Evolutionary conservation across 2,329 filamentous ascomycete species (phyloP), one percentile per base, ranked within the genome.

Genomic region (Cercospora sp.): DNA sequence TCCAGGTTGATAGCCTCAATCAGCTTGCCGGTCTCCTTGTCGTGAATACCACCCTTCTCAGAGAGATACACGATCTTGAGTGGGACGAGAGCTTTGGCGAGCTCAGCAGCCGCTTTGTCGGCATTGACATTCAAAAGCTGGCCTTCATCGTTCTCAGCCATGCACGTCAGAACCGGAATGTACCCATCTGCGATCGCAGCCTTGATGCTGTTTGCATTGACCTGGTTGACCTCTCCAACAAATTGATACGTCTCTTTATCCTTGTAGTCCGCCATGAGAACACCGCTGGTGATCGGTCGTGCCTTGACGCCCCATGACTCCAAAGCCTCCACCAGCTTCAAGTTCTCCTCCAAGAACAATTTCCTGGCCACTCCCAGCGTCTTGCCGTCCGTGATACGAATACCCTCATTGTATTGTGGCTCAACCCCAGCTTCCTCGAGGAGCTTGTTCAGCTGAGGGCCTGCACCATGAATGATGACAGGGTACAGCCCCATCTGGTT

Each of bases 1-100:
- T 99, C 95, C 67, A 99, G 85, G 82, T 98, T 98, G 82, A 98
- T 98, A 68, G 91, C 92, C 5, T 94, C 97, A 77, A 98, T 98
- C 84, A 97, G 97, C 84, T 94, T 90, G 68, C 91, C 91, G n/a
- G 90, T 92, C 71, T 97, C 92, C 68, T 93, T 94, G 78, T 98
- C 93, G 82, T 97, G 97, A 37, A 99, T 83, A 7, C 94, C 95
- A 61, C 95, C 95, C 86, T 98, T 98, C 83, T 99, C 95, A 5
- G 93, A 96, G n/a, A 98, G 86, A 80, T 97, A 99, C 69, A 99
- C 94, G 70, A 98, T 94, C 88, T 99, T 99, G 76, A 98, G 84
- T 28, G 95, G 95, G 81, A 98, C 90, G 64, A 99, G 85, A 66
- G 91, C 89, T 69, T 92, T 90, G 26, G 95, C 94, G 69, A 99